Conservation (phyloP, 805 yeast species). For the Torulaspora maleeae region DNA sequence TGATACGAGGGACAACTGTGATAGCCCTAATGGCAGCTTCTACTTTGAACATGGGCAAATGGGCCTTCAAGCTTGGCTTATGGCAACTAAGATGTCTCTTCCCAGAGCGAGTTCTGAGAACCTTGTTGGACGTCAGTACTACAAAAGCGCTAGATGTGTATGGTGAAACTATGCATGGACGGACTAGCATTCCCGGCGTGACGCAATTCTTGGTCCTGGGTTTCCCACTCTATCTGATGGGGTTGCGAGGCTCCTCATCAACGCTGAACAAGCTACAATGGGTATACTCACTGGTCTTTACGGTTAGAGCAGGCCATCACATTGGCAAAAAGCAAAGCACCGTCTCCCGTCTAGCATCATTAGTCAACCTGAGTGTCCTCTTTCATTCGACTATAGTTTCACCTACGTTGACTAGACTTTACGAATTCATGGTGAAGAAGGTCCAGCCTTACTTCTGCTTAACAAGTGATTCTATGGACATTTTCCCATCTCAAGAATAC, state of each 20-base stretch:
- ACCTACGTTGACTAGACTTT: slow-evolving; percentile 13
- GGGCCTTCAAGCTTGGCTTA: slow-evolving; percentile 24
- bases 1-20: slow-evolving; percentile 11
- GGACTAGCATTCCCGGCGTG: slow-evolving; percentile 17
- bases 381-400: slow-evolving; percentile 7
- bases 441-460: slow-evolving; percentile 15
- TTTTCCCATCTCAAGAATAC: slow-evolving; percentile 10
- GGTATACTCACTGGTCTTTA: slow-evolving; percentile 17
- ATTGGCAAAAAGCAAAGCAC: slow-evolving; percentile 2
- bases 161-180: slow-evolving; percentile 21
- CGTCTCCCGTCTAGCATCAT: slow-evolving; percentile 5
- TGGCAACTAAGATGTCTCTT: slow-evolving; percentile 29
- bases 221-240: slow-evolving; percentile 19
- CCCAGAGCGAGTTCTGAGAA: slow-evolving; percentile 25
- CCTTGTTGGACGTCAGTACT: slow-evolving; percentile 24
- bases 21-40: slow-evolving; percentile 8
- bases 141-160: slow-evolving; percentile 31
- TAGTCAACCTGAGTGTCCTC: slow-evolving; percentile 7
- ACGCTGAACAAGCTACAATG: slow-evolving; percentile 14
- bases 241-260: slow-evolving; percentile 6
- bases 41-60: slow-evolving; percentile 18
- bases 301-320: slow-evolving; percentile 11
- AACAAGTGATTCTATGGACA: slow-evolving; percentile 6
- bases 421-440: slow-evolving; percentile 11
- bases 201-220: slow-evolving; percentile 22